Base-by-base conservation (phyloP, 495 filamentous ascomycete genomes). In the Neurospora sp. region DNA sequence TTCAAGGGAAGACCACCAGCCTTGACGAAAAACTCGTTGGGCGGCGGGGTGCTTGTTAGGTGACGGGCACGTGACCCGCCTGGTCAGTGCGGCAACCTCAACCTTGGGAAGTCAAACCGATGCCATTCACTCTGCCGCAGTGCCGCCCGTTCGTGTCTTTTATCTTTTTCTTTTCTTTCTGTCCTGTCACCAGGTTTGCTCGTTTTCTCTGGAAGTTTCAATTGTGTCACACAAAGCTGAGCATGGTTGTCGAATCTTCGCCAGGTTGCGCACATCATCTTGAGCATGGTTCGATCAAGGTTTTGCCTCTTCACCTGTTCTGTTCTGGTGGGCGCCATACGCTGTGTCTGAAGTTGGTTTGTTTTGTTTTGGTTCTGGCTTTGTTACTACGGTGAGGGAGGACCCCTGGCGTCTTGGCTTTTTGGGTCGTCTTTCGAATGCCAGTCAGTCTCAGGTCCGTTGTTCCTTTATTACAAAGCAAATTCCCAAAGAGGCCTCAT, bases 21-120 rank as follows among this genome's bases (percentile, higher is more conserved):
- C 78, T 79, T 77, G 74, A 78, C 78, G 75, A 79, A 81, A 81
- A 81, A 78, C 79, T 81, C 73, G 79, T 81, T 78, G 79, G 79
- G 79, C 79, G 76, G 79, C 78, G 79, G 79, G 79, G 76, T 78
- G 79, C 74, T 68, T 46, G 35, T 18, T 35, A 66, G 27, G 53
- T 66, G 53, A 66, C 2, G 14, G n/a, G 42, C 79, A 81, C 79
- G 79, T 81, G 79, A 79, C 40, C 4, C 22, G 10, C 11, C 5
- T 80, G 79, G 79, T 61, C 74, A 68, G 76, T 79, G 76, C 78
- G 71, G 72, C 69, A 59, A 71, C 48, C 27, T 40, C 35, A 66
- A 66, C 53, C 12, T 27, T n/a, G n/a, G n/a, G n/a, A n/a, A n/a
- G n/a, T n/a, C 48, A 61, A 61, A 61, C 53, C 53, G 53, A 61